Conservation (phyloP, 2,329 filamentous ascomycete species). For the Metarhizium humberi region DNA sequence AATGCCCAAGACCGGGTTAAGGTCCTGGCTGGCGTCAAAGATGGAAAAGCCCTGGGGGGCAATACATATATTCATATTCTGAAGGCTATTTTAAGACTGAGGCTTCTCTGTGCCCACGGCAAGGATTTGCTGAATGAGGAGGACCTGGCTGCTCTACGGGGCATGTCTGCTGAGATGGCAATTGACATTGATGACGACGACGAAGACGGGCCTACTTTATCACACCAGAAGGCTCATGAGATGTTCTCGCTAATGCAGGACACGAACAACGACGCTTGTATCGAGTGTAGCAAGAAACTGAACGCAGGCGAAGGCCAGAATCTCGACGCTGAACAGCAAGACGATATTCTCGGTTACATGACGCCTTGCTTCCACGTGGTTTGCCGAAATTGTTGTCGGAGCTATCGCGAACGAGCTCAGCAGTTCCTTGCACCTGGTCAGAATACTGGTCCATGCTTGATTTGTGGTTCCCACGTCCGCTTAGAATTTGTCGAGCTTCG, state of each 20-base stretch:
- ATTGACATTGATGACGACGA: slow-evolving; percentile 83
- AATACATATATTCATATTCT: slow-evolving; percentile 91
- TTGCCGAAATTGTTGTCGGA: slow-evolving; percentile 63
- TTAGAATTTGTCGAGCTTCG: slow-evolving; percentile 61
- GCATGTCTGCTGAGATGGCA: slow-evolving; percentile 72
- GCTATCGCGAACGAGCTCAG: slow-evolving; percentile 45
- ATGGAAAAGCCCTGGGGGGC: slow-evolving; percentile 62
- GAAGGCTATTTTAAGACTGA: slow-evolving; percentile 80
- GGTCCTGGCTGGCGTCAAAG: slow-evolving; percentile 51
- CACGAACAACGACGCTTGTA: slow-evolving; percentile 66
- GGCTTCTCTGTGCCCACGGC: slow-evolving; percentile 89
- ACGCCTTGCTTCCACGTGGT: slow-evolving; percentile 82
- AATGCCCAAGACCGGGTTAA: slow-evolving; percentile 74
- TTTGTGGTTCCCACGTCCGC: slow-evolving; percentile 57
- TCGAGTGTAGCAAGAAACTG: slow-evolving; percentile 58
- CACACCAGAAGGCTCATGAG: slow-evolving; percentile 69
- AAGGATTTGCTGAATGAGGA: slow-evolving; percentile 79
- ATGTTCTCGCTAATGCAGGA: slow-evolving; percentile 79
- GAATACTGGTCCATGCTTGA: slow-evolving; percentile 48
- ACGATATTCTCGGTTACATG: slow-evolving; percentile 66
- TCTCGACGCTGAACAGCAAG: slow-evolving; percentile 48
- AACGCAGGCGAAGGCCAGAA: slow-evolving; percentile 45
- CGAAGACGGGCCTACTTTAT: slow-evolving; percentile 48
- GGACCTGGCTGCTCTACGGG: slow-evolving; percentile 71
- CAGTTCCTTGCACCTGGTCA: slow-evolving; percentile 26